phyloP scores from a whole-genome alignment of 768 basidiomycete genomes.

The Hericium erinaceus region DNA sequence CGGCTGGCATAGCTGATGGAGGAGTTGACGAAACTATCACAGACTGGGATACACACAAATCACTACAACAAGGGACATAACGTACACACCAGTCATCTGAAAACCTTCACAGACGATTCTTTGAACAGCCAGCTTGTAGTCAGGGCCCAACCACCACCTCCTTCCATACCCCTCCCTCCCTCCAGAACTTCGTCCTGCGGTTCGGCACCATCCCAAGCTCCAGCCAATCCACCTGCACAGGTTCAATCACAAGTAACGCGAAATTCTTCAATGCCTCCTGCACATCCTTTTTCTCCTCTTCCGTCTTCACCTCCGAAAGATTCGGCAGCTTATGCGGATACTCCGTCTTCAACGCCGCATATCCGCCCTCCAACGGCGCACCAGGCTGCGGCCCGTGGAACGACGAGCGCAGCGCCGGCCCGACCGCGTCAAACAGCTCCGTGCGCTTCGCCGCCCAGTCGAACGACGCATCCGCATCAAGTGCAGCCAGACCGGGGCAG shows the following conservation, averaged over 20 bases:
- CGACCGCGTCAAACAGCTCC: conserved; percentile 52
- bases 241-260: conserved; percentile 64
- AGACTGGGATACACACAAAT: too few relatives aligned
- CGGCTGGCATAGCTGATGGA: too few relatives aligned
- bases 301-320: conserved; percentile 27
- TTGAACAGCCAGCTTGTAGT: too few relatives aligned
- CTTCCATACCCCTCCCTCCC: conserved; percentile 40
- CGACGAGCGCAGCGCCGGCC: conserved; percentile 51
- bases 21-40: too few relatives aligned
- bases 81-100: too few relatives aligned
- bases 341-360: conserved; percentile 59
- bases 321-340: conserved; percentile 36
- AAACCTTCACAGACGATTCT: too few relatives aligned
- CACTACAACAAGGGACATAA: too few relatives aligned
- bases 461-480: conserved; percentile 21
- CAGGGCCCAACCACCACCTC: conserved; percentile 60
- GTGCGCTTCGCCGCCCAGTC: conserved; percentile 62
- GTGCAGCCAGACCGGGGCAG: conserved; percentile 12
- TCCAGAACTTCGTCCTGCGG: conserved; percentile 45
- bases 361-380: conserved; percentile 35
- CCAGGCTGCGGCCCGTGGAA: conserved; percentile 71
- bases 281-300: conserved; percentile 36
- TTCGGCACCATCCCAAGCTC: conserved; percentile 53
- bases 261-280: conserved; percentile 56
- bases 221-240: conserved; percentile 57